Evolutionary conservation across 1,139 yeast genomes (phyloP), one percentile per base, ranked within the genome.

Genomic region (Debaryomycetaceae sp.): DNA sequence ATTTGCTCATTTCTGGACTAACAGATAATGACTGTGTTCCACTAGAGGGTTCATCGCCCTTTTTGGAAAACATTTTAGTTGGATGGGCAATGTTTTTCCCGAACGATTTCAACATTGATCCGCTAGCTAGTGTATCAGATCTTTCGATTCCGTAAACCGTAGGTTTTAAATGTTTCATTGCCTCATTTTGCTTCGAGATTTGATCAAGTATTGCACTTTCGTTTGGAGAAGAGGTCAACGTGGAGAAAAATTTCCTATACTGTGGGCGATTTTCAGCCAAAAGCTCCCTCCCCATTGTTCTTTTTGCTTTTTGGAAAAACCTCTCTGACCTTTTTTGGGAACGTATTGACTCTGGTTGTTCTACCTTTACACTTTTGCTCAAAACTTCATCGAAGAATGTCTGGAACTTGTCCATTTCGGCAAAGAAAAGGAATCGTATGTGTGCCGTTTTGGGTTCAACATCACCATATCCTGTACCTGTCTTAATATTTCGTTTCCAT

Each of bases 401-500:
- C 11, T 8, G 11, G 31, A 27, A 27, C 31, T 27, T 27, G 8
- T 27, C 31, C 31, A 27, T 11, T 7, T 27, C 11, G 3, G 31
- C 8, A 27, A 27, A 27, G 31, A 27, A 27, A 8, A 27, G 31
- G 11, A 27, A 4, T 27, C 31, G 31, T 8, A 27, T 27, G 11
- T 27, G 31, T 27, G 8, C 31, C 8, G 31, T 11, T 27, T 27
- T 7, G 11, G 8, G 11, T 8, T 27, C 31, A 3, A 27, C 11
- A 7, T 27, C 31, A 11, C 11, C 11, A 8, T 27, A 11, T 27
- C 31, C 31, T 11, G 31, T 27, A 27, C 31, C 11, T 3, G 8
- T 8, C 11, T 27, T 36, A 4, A 14, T 36, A 17, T 7, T 8
- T 60, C 78, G 2, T 78, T 66, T 14, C 70, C 77, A 44, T 42